Evolutionary conservation across 352 stramenopile genomes (phyloP).

Genomic region (Phytophthora pisi): DNA sequence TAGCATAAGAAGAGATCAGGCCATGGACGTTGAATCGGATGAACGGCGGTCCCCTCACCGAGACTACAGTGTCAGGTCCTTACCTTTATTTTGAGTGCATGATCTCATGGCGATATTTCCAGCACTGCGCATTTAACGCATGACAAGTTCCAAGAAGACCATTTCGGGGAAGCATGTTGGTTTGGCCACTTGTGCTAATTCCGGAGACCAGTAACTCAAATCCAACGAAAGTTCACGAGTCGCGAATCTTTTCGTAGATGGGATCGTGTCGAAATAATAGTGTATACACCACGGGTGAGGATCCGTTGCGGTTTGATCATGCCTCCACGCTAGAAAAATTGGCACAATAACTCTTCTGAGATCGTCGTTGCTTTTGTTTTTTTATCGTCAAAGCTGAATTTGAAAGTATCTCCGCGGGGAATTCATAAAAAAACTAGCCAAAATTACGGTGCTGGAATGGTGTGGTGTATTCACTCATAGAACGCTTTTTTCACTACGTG

Average conservation of each 20-base stretch:
- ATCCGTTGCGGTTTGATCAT: not conserved
- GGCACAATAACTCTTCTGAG: not conserved
- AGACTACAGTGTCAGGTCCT: not conserved
- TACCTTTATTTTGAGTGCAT: constrained; percentile 11
- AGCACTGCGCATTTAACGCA: not conserved
- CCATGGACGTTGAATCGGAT: constrained; percentile 3
- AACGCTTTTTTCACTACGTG: not conserved
- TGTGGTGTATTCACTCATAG: constrained; percentile 9
- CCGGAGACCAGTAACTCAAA: not conserved
- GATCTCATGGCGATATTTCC: constrained; percentile 15
- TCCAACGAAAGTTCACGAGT: constrained; percentile 3
- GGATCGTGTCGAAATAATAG: not conserved
- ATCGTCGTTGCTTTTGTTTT: not conserved
- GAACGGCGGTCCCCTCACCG: constrained; percentile 6
- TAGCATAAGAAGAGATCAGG: constrained; percentile 22
- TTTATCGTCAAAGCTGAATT: not conserved
- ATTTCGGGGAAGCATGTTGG: constrained; percentile 13
- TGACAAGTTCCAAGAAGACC: constrained; percentile 12
- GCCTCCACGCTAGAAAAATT: not conserved
- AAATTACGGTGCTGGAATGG: not conserved
- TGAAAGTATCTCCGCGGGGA: not conserved
- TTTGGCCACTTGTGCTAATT: not conserved
- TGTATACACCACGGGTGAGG: not conserved
- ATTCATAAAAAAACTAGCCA: not conserved
- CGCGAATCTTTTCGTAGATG: not conserved